Percentiles rank a stretch among this genome's conserved stretches.
phyloP scores from a whole-genome alignment of 176 grass and related monocot genomes.

The Avena insularis region DNA sequence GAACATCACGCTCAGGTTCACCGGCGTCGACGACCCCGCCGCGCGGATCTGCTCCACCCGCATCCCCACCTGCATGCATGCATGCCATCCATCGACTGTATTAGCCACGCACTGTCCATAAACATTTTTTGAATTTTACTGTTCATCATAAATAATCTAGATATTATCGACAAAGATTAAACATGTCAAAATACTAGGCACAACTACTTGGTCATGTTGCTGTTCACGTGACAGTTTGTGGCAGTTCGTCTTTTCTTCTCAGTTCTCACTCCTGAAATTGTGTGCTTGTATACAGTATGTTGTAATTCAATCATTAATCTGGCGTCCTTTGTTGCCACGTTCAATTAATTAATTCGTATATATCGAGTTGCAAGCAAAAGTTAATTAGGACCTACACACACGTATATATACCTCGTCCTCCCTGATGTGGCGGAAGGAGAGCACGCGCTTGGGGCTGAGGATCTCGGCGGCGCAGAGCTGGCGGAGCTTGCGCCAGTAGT shows the following conservation, averaged over 20 bases:
- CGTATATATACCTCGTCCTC: slow-evolving; percentile 45
- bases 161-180: too few relatives aligned
- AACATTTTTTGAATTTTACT: too few relatives aligned
- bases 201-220: not conserved
- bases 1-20: slow-evolving; percentile 51
- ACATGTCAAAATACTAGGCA: too few relatives aligned
- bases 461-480: slow-evolving; percentile 59
- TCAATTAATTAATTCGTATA: not conserved
- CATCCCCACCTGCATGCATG: slow-evolving; percentile 27
- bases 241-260: not conserved
- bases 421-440: slow-evolving; percentile 52
- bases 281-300: not conserved
- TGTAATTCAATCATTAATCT: not conserved
- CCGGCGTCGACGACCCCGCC: slow-evolving; percentile 26
- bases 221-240: not conserved
- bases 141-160: too few relatives aligned
- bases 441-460: slow-evolving; percentile 55
- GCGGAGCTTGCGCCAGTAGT: slow-evolving; percentile 64
- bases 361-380: not conserved
- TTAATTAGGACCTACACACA: not conserved
- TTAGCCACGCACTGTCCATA: not conserved
- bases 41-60: slow-evolving; percentile 35
- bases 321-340: not conserved
- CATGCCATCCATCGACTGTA: too few relatives aligned
- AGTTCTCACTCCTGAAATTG: not conserved